Evolutionary conservation across 2,329 filamentous ascomycete species (phyloP).

Genomic region (Aspergillus luchuensis): DNA sequence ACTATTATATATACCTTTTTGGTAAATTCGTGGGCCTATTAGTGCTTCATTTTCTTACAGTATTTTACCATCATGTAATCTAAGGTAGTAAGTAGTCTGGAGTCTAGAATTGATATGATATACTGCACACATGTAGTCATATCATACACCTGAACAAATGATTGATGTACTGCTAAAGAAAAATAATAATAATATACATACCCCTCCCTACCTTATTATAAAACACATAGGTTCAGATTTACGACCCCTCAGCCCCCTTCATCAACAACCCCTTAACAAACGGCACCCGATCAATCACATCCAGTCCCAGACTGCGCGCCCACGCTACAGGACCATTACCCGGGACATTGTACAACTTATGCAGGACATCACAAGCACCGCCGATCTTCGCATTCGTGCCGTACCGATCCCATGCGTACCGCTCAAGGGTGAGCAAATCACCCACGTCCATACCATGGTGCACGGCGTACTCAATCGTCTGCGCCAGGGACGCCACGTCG

Average conservation of each 20-base stretch:
- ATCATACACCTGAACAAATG: too few relatives aligned
- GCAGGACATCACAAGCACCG: slow-evolving; percentile 80
- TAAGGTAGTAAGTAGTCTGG: too few relatives aligned
- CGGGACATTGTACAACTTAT: slow-evolving; percentile 81
- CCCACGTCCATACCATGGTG: slow-evolving; percentile 87
- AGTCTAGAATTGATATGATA: too few relatives aligned
- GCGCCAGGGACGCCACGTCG: slow-evolving; percentile 78
- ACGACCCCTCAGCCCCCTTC: slow-evolving; percentile 58
- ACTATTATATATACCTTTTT: too few relatives aligned
- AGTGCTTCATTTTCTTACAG: too few relatives aligned
- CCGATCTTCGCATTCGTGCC: slow-evolving; percentile 77
- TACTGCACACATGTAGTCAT: too few relatives aligned
- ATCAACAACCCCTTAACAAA: slow-evolving; percentile 85
- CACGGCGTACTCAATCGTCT: slow-evolving; percentile 74
- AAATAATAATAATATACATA: too few relatives aligned
- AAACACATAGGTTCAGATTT: background rate
- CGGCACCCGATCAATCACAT: slow-evolving; percentile 71
- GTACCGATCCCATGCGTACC: slow-evolving; percentile 80
- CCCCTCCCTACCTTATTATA: too few relatives aligned
- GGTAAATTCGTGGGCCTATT: too few relatives aligned
- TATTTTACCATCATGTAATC: too few relatives aligned
- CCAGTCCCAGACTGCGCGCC: slow-evolving; percentile 74
- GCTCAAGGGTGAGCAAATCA: slow-evolving; percentile 72
- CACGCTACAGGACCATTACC: slow-evolving; percentile 77
- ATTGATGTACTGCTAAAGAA: too few relatives aligned